Evolutionary conservation across 164 flowering plant genomes (phyloP), one percentile per base, ranked within the genome.

Genomic region (Vitis labrusca): DNA sequence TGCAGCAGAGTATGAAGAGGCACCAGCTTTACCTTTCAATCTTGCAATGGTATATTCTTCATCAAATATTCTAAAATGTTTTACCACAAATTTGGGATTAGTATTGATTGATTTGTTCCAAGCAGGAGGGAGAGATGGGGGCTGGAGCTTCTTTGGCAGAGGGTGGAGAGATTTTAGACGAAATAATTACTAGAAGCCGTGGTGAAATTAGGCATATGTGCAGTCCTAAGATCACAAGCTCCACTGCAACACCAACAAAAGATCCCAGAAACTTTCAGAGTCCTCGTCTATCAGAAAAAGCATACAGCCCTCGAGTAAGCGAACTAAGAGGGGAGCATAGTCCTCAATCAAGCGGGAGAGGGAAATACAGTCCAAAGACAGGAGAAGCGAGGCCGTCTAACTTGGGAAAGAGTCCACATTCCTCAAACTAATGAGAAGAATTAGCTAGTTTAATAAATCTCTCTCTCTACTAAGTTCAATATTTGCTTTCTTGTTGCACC

Each of bases 1-100:
- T 82, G 98, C 98, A 5, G 97, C 99, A 37, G 98, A 89, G 66
- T 96, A 90, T 74, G 98, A 96, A 76, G 98, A 96, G 74, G 85
- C 97, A 10, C 97, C 97, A 1, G 97, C 98, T 61, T 61, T 92
- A 29, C 91, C 98, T 9, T 89, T 88, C 81, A 81, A 85, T 80
- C 83, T 86, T 29, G 85, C 87, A 48, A 61, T 86, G 58, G 98
- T 92, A 85, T 49, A 0, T 19, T 29, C 63, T 23, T 8, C 63
- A 9, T 29, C 30, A 60, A 30, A 57, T 16, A 57, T 57, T 3
- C 9, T 57, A 15, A 57, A 17, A n/a, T 9, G 12, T 37, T 58
- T 58, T 53, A 13, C 1, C 9, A 9, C 13, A 23, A 54, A 19
- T 55, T 55, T n/a, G 9, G 27, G 50, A 53, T 37, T 56, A 59